Base-by-base conservation (phyloP, 345 rosid genomes). In the Moringa oleifera region DNA sequence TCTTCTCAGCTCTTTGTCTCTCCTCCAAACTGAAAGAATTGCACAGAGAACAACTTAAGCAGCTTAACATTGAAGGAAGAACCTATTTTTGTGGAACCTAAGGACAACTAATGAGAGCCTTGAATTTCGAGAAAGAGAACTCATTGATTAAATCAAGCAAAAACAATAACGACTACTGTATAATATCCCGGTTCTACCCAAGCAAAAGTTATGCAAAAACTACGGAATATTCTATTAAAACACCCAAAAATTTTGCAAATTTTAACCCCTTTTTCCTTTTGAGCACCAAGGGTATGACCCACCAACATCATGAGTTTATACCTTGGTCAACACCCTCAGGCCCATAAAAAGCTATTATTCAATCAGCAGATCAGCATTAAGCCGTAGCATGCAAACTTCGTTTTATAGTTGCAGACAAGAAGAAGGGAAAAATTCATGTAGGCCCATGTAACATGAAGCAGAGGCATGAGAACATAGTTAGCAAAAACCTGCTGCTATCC, bases 1-100 rank as follows among this genome's bases (percentile, higher is more conserved):
- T 82, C 78, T 84, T 86, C 59, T 86, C 92, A 0, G 86, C 90
- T 64, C 92, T 76, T 73, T 84, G 96, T 61, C 83, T 83, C 77
- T 86, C 96, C 68, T 89, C 92, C 77, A 86, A 81, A 58, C 90
- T 89, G 76, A 25, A 73, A 59, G 18, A 50, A 20, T 49, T 25
- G 55, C 19, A 49, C 13, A 62, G 51, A 37, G 11, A 55, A 71
- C 50, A 17, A 20, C 61, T 9, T 51, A 57, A 63, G 71, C 63
- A 55, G 5, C 33, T 28, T 28, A 28, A 8, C 33, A 28, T 28
- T 28, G n/a, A n/a, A n/a, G n/a, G n/a, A n/a, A n/a, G 33, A 28
- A 28, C 33, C 33, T 28, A 28, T n/a, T 28, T 8, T 28, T 28
- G 33, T 28, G 33, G 33, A 28, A 28, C 33, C 8, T 28, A 28